Evolutionary conservation across 768 basidiomycete species (phyloP).

Genomic region (Amanita jacksonii): DNA sequence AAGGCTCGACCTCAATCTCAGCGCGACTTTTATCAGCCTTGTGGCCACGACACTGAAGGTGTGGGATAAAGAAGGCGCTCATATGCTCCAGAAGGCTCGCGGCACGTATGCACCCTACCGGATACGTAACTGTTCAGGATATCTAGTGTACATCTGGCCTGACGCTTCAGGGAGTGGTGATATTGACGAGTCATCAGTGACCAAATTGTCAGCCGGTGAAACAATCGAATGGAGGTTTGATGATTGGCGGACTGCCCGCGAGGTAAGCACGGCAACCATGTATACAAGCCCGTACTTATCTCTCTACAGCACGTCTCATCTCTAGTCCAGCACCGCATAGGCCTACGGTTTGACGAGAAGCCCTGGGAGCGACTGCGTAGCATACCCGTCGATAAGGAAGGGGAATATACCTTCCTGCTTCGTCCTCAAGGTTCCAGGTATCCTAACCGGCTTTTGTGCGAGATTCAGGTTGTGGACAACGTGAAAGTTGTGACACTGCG

Average conservation of each 20-base stretch:
- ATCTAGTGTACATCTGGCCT: constrained; percentile 78
- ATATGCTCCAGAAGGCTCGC: constrained; percentile 63
- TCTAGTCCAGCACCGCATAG: constrained; percentile 76
- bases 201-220: constrained; percentile 64
- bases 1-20: constrained; percentile 85
- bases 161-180: constrained; percentile 52
- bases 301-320: constrained; percentile 45
- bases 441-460: constrained; percentile 75
- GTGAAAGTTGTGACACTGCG: constrained; percentile 91
- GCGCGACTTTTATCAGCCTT: constrained; percentile 83
- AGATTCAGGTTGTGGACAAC: constrained; percentile 83
- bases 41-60: constrained; percentile 63
- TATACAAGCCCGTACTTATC: constrained; percentile 5
- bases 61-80: constrained; percentile 66
- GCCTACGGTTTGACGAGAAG: constrained; percentile 75
- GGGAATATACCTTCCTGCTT: constrained; percentile 82
- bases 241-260: constrained; percentile 89
- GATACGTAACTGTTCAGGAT: constrained; percentile 85
- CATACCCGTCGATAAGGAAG: constrained; percentile 90
- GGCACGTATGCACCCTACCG: constrained; percentile 92
- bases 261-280: constrained; percentile 38
- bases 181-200: constrained; percentile 37
- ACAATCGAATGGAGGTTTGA: constrained; percentile 94
- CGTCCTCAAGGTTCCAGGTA: constrained; percentile 70
- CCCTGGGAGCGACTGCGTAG: constrained; percentile 84